These are phyloP conservation scores for Asterionellopsis glacialis DNA, from an alignment of 108 stramenopile genomes.

Conservation along the genomic window DNA sequence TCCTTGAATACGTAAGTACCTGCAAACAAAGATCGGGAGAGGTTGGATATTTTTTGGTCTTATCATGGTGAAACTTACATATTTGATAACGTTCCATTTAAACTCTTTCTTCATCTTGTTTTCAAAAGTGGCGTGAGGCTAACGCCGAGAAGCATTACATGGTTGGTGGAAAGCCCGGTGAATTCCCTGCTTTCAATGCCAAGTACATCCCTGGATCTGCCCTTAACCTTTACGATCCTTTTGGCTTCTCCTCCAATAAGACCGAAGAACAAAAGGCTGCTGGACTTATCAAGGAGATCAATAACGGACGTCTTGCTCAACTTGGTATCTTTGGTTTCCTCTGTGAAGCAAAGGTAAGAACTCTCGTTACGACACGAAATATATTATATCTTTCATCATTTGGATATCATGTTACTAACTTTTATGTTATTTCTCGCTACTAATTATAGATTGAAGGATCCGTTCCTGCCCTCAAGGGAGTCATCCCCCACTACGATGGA, in stretches of 20 bases:
- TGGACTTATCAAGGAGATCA: slow-evolving; percentile 41
- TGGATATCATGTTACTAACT: too few relatives aligned
- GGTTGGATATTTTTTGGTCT: too few relatives aligned
- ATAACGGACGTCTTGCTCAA: slow-evolving; percentile 50
- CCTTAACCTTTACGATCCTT: slow-evolving; percentile 50
- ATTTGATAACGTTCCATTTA: too few relatives aligned
- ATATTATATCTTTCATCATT: too few relatives aligned
- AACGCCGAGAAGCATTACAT: slow-evolving; percentile 46
- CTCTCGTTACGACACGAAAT: too few relatives aligned
- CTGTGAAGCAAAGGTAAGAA: slow-evolving; percentile 39
- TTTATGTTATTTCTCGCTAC: too few relatives aligned
- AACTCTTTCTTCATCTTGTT: too few relatives aligned
- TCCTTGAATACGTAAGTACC: slow-evolving; percentile 65
- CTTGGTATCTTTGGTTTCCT: slow-evolving; percentile 70
- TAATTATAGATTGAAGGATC: slow-evolving; percentile 66
- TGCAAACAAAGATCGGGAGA: too few relatives aligned
- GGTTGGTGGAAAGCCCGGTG: slow-evolving; percentile 47
- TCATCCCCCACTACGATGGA: slow-evolving; percentile 62
- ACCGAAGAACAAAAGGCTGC: slow-evolving; percentile 23
- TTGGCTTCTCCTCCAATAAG: slow-evolving; percentile 22
- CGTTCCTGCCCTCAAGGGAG: slow-evolving; percentile 66
- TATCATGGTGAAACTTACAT: too few relatives aligned
- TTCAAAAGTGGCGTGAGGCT: slow-evolving; percentile 39
- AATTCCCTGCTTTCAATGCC: slow-evolving; percentile 39
- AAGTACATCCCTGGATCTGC: slow-evolving; percentile 32